Base-by-base conservation (phyloP, 2,329 filamentous ascomycete genomes). In the Leptographium wingfieldii region DNA sequence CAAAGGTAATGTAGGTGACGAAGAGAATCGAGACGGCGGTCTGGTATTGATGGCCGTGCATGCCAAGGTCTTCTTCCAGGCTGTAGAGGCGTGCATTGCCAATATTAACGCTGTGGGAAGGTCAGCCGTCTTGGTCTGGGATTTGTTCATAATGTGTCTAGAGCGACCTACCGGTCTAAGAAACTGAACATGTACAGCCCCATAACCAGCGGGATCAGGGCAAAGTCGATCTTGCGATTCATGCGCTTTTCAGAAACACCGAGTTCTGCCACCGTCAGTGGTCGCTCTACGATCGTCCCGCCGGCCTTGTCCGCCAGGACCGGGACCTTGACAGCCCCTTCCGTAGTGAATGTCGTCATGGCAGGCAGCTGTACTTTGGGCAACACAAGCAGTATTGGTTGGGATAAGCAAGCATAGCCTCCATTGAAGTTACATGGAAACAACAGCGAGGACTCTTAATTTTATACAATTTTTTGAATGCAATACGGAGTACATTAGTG, bases 141-240 rank as follows among this genome's bases (percentile, higher is more conserved):
- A 5, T 46, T 7, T 27, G 6, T 11, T 5, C n/a, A 4, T 3
- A 9, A 48, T 43, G 19, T 35, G 9, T 10, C 10, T 3, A 9
- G n/a, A 22, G 9, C 3, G 65, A 73, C 76, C 69, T 68, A 83
- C 80, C 87, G 77, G 68, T 90, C 88, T 10, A 92, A 73, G 68
- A 91, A 92, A 65, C 84, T 87, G 65, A 91, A 83, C 16, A 91
- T 76, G 68, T 92, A 92, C 19, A 88, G 71, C 7, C 81, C 69
- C 81, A 87, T 87, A 9, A 88, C 75, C 25, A 88, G 73, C 2
- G 86, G 86, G 16, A 89, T 77, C 31, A 89, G 76, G 67, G 80
- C 76, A 16, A 76, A 62, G 69, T 89, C 86, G 38, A 89, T 71
- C 70, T 87, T 88, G 59, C 81, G 76, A 52, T 88, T 74, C 27